phyloP scores from a whole-genome alignment of 2,329 filamentous ascomycete species.

The Spiromastix sp. region DNA sequence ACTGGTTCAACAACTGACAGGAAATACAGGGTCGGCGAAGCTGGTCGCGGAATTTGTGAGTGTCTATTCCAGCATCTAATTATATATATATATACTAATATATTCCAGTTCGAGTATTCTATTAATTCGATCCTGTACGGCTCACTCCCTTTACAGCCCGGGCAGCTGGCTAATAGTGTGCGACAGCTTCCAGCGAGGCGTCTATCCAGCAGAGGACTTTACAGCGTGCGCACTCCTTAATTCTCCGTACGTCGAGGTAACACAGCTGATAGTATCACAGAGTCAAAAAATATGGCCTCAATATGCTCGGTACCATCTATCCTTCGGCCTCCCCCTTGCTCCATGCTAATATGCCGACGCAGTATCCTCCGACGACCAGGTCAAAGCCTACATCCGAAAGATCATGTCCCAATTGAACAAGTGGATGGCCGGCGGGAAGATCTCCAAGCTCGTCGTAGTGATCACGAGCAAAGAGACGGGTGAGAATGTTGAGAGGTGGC shows the following conservation, averaged over 20 bases:
- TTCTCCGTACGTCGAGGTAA: too few species aligned
- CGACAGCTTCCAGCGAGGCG: constrained; percentile 66
- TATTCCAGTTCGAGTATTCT: constrained; percentile 74
- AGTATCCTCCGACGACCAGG: constrained; percentile 94
- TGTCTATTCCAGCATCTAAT: constrained; percentile 15
- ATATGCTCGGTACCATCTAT: constrained; percentile 65
- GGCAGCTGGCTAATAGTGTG: background rate
- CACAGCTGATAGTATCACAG: constrained; percentile 21
- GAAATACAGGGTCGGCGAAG: constrained; percentile 55
- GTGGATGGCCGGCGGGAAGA: constrained; percentile 96
- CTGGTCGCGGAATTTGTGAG: constrained; percentile 90
- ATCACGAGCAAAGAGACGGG: constrained; percentile 96
- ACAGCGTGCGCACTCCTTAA: constrained; percentile 57
- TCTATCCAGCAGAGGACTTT: constrained; percentile 92
- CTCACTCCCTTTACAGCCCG: constrained; percentile 10
- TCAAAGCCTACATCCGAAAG: constrained; percentile 98
- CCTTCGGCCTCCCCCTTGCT: background rate
- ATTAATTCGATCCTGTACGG: constrained; percentile 92
- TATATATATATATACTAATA: constrained; percentile 24
- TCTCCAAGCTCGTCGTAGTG: constrained; percentile 92
- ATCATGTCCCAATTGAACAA: constrained; percentile 97
- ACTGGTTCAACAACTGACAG: constrained; percentile 1
- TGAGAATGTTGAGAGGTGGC: constrained; percentile 93
- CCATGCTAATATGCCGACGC: constrained; percentile 1
- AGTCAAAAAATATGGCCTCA: constrained; percentile 98